These are phyloP conservation scores for Globisporangium spiculum DNA, from an alignment of 352 stramenopile genomes.

Conservation along the genomic window DNA sequence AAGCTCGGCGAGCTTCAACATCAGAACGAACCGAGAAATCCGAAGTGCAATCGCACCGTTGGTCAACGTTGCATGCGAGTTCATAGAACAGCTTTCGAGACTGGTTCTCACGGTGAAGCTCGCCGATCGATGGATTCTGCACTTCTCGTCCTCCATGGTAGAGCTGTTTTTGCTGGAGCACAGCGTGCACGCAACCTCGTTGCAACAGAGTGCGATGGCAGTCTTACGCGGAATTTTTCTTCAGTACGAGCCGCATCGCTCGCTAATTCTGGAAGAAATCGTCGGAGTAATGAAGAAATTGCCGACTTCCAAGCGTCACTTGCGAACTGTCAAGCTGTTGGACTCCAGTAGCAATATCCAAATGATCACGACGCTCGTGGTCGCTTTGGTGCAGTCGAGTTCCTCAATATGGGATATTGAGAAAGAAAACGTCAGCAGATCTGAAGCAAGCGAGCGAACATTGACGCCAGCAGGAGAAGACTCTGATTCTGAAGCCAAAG, in stretches of 20 bases:
- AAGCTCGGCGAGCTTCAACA: slow-evolving; percentile 31
- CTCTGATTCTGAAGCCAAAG: slow-evolving; percentile 14
- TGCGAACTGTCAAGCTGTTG: slow-evolving; percentile 66
- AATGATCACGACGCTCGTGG: slow-evolving; percentile 64
- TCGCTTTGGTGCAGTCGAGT: slow-evolving; percentile 61
- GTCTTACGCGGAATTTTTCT: slow-evolving; percentile 70
- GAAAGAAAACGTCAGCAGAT: slow-evolving; percentile 4
- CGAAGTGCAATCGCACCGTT: slow-evolving; percentile 56
- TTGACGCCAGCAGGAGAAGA: slow-evolving; percentile 25
- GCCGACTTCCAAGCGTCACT: slow-evolving; percentile 62
- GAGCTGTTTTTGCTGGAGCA: slow-evolving; percentile 71
- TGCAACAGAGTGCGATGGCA: slow-evolving; percentile 62
- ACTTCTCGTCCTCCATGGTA: slow-evolving; percentile 67
- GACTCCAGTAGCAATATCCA: slow-evolving; percentile 54
- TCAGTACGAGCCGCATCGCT: slow-evolving; percentile 55
- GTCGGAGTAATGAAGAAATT: slow-evolving; percentile 76
- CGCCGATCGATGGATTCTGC: slow-evolving; percentile 69
- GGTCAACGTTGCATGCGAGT: slow-evolving; percentile 62
- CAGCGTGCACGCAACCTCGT: slow-evolving; percentile 44
- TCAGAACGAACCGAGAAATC: slow-evolving; percentile 48
- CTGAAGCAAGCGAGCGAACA: slow-evolving; percentile 12
- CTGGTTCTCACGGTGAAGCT: slow-evolving; percentile 70
- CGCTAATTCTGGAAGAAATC: slow-evolving; percentile 65
- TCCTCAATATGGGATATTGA: slow-evolving; percentile 20
- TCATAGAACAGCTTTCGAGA: slow-evolving; percentile 64